phyloP scores from a whole-genome alignment of 139 green algal genomes.

The Penium margaritaceum region DNA sequence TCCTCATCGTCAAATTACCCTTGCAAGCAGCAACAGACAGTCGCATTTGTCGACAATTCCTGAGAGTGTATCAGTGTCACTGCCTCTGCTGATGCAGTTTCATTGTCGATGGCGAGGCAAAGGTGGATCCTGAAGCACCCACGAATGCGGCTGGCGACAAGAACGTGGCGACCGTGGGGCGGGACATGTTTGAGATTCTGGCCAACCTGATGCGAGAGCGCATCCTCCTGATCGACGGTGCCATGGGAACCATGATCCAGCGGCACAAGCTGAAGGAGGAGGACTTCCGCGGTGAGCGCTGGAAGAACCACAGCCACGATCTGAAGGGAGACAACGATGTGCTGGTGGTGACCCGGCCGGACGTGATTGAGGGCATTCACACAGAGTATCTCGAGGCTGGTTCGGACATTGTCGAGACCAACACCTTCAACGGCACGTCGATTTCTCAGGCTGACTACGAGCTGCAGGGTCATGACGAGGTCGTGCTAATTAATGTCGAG shows the following conservation, averaged over 20 bases:
- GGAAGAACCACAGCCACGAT: slow-evolving; percentile 70
- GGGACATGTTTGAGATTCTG: slow-evolving; percentile 62
- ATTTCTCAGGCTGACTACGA: slow-evolving; percentile 89
- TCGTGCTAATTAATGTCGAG: slow-evolving; percentile 79
- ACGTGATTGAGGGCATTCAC: slow-evolving; percentile 91
- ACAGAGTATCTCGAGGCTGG: slow-evolving; percentile 77
- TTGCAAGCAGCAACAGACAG: not conserved
- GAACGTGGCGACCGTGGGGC: slow-evolving; percentile 20
- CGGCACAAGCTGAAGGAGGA: slow-evolving; percentile 77
- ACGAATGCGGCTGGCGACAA: not conserved
- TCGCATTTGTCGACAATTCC: not conserved
- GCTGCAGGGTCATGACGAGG: slow-evolving; percentile 77
- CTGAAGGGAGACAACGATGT: slow-evolving; percentile 98
- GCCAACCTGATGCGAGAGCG: slow-evolving; percentile 75
- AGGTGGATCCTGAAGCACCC: slow-evolving; percentile 32
- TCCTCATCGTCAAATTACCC: not conserved
- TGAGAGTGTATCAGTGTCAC: not conserved
- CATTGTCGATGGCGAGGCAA: slow-evolving; percentile 29
- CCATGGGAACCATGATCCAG: slow-evolving; percentile 90
- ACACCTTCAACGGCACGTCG: slow-evolving; percentile 93
- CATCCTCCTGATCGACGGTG: slow-evolving; percentile 90
- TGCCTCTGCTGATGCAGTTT: slow-evolving; percentile 22
- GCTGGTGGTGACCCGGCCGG: slow-evolving; percentile 84
- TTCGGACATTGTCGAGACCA: slow-evolving; percentile 97
- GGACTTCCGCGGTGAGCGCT: slow-evolving; percentile 71